Base-by-base conservation (phyloP, 106 monocot species). In the Dioscorea dumetorum region DNA sequence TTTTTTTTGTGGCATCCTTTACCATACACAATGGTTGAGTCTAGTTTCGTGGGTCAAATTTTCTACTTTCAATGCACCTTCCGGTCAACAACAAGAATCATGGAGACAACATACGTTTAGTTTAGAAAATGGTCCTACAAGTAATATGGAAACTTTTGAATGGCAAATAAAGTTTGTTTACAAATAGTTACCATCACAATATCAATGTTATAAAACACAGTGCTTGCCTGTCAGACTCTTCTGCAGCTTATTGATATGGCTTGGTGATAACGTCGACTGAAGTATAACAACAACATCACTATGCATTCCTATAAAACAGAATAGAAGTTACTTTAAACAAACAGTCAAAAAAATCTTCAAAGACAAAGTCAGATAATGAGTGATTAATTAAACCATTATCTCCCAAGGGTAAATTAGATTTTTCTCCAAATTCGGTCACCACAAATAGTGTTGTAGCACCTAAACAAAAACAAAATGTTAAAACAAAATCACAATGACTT, bases 281-380 rank as follows among this genome's bases (percentile, higher is more conserved):
- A 95, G 41, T 15, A 95, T 73, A 62, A 90, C 33, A 65, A 83
- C 67, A 24, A 81, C 72, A 79, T 80, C 83, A 61, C 79, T 67
- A 28, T 33, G 34, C 56, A 88, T 74, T 20, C 85, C 94, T 91
- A 58, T 20, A 58, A 68, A 69, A 35, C 68, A 50, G 20, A 33
- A 41, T 49, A 20, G 53, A 51, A 18, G 8, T 49, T 22, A 28
- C 28, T 28, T 28, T 28, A 28, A 28, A 28, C 28, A 28, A 28
- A 28, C 3, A 12, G 18, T 67, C 50, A 48, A 54, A 48, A 57
- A 68, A 28, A 54, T 1, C 41, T 41, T 41, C 41, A 41, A 41
- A 28, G 41, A 10, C 10, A 41, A 10, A 41, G 41, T 41, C 15
- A 20, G 20, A 66, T 48, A 13, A 73, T 41, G 28, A 21, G 82